These are phyloP conservation scores for Oryza glaberrima DNA, from an alignment of 176 grass and related monocot genomes.

Conservation along the genomic window DNA sequence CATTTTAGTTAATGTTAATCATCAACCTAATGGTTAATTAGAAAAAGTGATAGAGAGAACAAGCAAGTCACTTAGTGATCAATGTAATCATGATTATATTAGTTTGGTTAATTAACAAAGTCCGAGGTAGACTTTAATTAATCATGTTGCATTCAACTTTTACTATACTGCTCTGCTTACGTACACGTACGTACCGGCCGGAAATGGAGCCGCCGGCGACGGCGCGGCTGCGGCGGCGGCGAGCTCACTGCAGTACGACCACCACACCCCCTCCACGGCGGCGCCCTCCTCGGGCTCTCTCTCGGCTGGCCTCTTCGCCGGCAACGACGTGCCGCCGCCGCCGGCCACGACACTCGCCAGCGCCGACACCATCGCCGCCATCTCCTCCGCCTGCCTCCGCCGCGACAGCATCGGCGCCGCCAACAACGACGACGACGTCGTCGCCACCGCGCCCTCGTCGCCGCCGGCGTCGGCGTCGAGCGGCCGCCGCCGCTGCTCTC, in stretches of 20 bases:
- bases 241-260: background rate
- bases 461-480: constrained; percentile 7
- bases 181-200: constrained; percentile 20
- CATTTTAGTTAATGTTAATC: background rate
- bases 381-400: constrained; percentile 47
- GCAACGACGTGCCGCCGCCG: background rate
- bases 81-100: background rate
- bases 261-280: constrained; percentile 22
- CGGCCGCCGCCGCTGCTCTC: constrained; percentile 27
- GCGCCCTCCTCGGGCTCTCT: background rate
- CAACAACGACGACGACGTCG: background rate
- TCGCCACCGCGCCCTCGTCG: background rate
- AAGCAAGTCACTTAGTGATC: background rate
- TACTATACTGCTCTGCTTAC: background rate
- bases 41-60: background rate
- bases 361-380: constrained; percentile 58
- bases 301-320: constrained; percentile 33
- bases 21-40: background rate
- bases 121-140: background rate
- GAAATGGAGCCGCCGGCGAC: background rate
- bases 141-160: background rate
- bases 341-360: constrained; percentile 54
- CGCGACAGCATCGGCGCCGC: constrained; percentile 33
- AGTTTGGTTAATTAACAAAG: background rate
- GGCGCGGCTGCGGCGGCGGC: background rate